Base-by-base conservation (phyloP, 768 basidiomycete genomes). In the Termitomyces eurrhizus region DNA sequence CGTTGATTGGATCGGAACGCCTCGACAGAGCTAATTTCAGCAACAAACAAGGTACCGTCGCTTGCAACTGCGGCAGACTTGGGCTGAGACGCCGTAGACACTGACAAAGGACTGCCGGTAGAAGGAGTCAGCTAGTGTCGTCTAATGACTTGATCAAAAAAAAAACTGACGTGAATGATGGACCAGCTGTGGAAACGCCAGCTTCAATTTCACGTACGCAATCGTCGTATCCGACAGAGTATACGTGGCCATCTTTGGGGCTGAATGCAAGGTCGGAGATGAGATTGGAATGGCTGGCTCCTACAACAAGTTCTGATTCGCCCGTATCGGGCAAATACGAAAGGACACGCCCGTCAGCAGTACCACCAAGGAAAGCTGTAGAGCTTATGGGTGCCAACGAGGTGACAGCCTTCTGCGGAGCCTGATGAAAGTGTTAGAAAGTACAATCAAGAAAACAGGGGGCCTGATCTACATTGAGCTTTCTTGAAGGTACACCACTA, bases 141-240 rank as follows among this genome's bases (percentile, higher is more conserved):
- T 9, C 45, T 33, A 14, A 56, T 7, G 41, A 29, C 13, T 55
- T 32, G 55, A 16, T 18, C n/a, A n/a, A n/a, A 14, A 11, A 21
- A n/a, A n/a, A n/a, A 29, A 46, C 52, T 14, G 8, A 59, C 42
- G 62, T 26, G 37, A 60, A 58, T 50, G 44, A 58, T n/a, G 39
- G 78, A 72, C 70, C 84, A 88, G 62, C 70, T 72, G 24, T 73
- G 73, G 21, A 37, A 21, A 74, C 74, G 44, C 69, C 65, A 29
- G 71, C 65, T 12, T 80, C 80, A 48, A 93, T 83, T 67, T 92
- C 91, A 49, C 87, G 79, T 4, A 93, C 75, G 36, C 71, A 77
- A 69, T 97, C 95, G 63, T 97, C 95, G 68, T 84, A 94, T 13
- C 91, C 95, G 16, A 85, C 75, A 24, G 89, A 89, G 66, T 83